Evolutionary conservation across 352 stramenopile species (phyloP).

Genomic region (Pseudoperonospora humuli): DNA sequence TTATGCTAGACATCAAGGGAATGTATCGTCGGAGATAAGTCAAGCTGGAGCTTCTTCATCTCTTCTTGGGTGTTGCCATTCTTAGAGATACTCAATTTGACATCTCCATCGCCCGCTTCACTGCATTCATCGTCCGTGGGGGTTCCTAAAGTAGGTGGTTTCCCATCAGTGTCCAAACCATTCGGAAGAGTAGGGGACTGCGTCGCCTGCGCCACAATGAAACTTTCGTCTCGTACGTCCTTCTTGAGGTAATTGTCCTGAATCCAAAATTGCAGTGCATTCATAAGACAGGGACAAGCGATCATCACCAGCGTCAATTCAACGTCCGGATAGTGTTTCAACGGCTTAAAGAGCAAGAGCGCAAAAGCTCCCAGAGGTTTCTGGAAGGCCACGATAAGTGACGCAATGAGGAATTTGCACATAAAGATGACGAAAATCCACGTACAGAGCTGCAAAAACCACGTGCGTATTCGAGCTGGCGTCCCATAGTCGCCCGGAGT

Average conservation of each 20-base stretch:
- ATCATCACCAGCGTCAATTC: conserved; percentile 86
- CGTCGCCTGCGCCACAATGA: conserved; percentile 33
- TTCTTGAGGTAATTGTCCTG: conserved; percentile 89
- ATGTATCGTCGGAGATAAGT: conserved; percentile 3
- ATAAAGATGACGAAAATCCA: conserved; percentile 79
- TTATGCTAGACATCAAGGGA: conserved; percentile 2
- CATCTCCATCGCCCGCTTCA: conserved; percentile 16
- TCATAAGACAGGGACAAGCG: conserved; percentile 83
- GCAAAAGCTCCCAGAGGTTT: conserved; percentile 53
- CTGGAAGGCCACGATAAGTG: conserved; percentile 65
- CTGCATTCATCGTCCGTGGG: conserved; percentile 28
- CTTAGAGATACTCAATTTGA: conserved; percentile 13
- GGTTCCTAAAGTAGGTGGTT: conserved; percentile 23
- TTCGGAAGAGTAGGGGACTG: conserved; percentile 23
- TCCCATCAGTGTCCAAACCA: conserved; percentile 18
- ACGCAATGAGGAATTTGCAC: conserved; percentile 72
- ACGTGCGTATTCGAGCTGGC: conserved; percentile 50
- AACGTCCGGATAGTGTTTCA: conserved; percentile 53
- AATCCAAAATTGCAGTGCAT: conserved; percentile 85
- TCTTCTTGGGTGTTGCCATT: conserved; percentile 8
- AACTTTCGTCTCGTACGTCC: conserved; percentile 53
- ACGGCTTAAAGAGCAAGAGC: conserved; percentile 57
- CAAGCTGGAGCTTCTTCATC: conserved; percentile 18
- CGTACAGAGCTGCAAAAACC: conserved; percentile 64
- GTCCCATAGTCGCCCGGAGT: conserved; percentile 77